Percentiles rank a stretch among this genome's conserved stretches.
Evolutionary conservation across 2,329 filamentous ascomycete genomes (phyloP).

Genomic region (Colletotrichum tanaceti): DNA sequence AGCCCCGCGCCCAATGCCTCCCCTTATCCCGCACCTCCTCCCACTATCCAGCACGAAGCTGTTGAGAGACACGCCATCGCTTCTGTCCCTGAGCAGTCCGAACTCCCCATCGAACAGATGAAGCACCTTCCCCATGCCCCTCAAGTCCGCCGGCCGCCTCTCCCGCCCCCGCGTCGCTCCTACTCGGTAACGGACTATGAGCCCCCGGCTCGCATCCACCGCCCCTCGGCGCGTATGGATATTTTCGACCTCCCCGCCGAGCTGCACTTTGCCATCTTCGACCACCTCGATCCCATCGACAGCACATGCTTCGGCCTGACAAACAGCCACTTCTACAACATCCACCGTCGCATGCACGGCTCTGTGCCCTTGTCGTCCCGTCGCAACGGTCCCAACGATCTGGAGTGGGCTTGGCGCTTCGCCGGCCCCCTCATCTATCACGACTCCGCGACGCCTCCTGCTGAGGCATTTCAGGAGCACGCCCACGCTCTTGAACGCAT

Average conservation of each 20-base stretch:
- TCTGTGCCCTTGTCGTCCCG: constrained; percentile 67
- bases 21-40: constrained; percentile 15
- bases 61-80: constrained; percentile 32
- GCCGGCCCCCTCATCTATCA: constrained; percentile 58
- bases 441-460: constrained; percentile 23
- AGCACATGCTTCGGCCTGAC: constrained; percentile 71
- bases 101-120: constrained; percentile 39
- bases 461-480: constrained; percentile 29
- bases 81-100: constrained; percentile 41
- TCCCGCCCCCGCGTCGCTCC: constrained; percentile 64
- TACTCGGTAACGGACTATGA: constrained; percentile 72
- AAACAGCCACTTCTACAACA: constrained; percentile 67
- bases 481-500: constrained; percentile 56
- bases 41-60: constrained; percentile 10
- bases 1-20: constrained; percentile 18
- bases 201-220: constrained; percentile 61
- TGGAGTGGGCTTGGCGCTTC: constrained; percentile 73
- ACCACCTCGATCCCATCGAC: constrained; percentile 73
- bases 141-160: constrained; percentile 46
- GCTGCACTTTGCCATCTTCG: constrained; percentile 70
- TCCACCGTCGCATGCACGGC: constrained; percentile 68
- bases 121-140: constrained; percentile 40
- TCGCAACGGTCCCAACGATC: constrained; percentile 70
- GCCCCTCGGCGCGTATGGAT: constrained; percentile 58
- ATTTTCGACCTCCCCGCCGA: constrained; percentile 68